phyloP scores from a whole-genome alignment of 116 monocot species.

The Papilionanthe hybrid region DNA sequence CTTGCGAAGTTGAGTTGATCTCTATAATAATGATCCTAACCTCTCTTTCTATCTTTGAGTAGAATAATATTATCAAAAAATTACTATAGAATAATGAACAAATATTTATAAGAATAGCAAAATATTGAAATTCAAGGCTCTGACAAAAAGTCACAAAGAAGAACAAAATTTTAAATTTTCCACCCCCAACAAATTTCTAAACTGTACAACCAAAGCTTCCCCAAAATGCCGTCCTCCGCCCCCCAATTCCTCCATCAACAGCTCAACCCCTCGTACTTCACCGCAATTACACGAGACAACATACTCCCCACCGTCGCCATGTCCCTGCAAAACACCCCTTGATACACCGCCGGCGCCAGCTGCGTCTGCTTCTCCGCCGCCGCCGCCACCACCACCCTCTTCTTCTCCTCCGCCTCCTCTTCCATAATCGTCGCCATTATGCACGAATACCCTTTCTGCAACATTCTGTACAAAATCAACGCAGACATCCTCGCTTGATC shows the following conservation, averaged over 20 bases:
- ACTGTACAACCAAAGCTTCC: not conserved
- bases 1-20: too few species aligned
- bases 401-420: conserved; percentile 54
- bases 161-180: not conserved
- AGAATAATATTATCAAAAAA: too few species aligned
- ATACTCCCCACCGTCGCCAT: conserved; percentile 68
- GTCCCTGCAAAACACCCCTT: conserved; percentile 84
- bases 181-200: not conserved
- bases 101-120: too few species aligned
- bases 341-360: conserved; percentile 33
- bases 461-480: conserved; percentile 55
- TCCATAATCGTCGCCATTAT: conserved; percentile 44
- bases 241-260: conserved; percentile 34
- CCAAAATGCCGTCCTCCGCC: not conserved
- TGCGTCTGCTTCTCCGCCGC: conserved; percentile 7
- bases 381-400: conserved; percentile 26
- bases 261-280: conserved; percentile 76
- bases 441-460: conserved; percentile 74
- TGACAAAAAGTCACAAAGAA: not conserved
- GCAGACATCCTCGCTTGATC: conserved; percentile 93
- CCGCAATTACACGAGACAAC: conserved; percentile 52
- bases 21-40: too few species aligned
- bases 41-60: too few species aligned
- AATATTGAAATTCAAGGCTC: not conserved
- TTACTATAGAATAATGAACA: too few species aligned